Conservation (phyloP, 495 filamentous ascomycete genomes). For the Entonaema liquescens region DNA sequence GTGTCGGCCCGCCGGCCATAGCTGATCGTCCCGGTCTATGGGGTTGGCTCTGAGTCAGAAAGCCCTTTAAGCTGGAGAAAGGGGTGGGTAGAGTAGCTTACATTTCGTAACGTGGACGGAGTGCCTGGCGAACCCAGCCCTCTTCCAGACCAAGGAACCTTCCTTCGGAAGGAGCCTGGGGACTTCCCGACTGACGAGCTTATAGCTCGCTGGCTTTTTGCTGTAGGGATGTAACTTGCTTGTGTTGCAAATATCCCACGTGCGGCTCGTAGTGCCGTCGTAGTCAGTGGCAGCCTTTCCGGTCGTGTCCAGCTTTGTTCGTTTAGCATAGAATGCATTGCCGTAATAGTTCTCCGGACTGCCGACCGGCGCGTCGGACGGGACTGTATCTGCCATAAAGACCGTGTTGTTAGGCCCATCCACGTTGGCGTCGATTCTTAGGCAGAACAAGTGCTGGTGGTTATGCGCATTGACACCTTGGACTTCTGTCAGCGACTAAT, state of each 20-base stretch:
- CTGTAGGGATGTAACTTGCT: slow-evolving; percentile 86
- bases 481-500: neutral
- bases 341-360: slow-evolving; percentile 87
- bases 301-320: slow-evolving; percentile 80
- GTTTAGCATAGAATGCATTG: slow-evolving; percentile 93
- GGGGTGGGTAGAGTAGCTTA: slow-evolving; percentile 54
- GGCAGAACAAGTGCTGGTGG: slow-evolving; percentile 95
- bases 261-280: slow-evolving; percentile 77
- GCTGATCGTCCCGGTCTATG: slow-evolving; percentile 81
- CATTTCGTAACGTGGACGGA: slow-evolving; percentile 93
- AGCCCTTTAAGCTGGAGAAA: neutral
- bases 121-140: slow-evolving; percentile 89
- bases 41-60: neutral
- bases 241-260: slow-evolving; percentile 91
- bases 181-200: slow-evolving; percentile 87
- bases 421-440: slow-evolving; percentile 88
- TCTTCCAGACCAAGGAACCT: slow-evolving; percentile 89
- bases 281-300: slow-evolving; percentile 82
- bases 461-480: slow-evolving; percentile 70
- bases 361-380: slow-evolving; percentile 73
- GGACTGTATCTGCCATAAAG: slow-evolving; percentile 79
- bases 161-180: slow-evolving; percentile 83
- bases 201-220: slow-evolving; percentile 88
- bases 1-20: slow-evolving; percentile 92
- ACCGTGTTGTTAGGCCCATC: slow-evolving; percentile 89